Evolutionary conservation across 176 grass and related monocot genomes (phyloP).

Genomic region (Triticum monococcum): DNA sequence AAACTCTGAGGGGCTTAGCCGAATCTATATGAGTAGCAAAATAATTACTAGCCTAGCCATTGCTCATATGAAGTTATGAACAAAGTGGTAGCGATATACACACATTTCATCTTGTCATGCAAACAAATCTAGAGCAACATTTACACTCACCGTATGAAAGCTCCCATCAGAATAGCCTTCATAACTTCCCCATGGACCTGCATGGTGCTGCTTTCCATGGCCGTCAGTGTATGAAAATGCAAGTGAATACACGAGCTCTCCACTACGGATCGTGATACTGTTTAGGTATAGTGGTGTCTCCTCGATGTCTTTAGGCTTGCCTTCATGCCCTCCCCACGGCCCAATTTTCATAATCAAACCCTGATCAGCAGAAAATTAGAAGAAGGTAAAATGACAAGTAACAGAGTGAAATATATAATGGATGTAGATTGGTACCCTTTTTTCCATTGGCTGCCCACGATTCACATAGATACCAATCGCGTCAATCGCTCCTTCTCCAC

Average conservation of each 20-base stretch:
- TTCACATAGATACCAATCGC: too few species aligned
- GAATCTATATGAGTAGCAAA: neutral
- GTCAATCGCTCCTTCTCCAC: too few species aligned
- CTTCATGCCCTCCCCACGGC: neutral
- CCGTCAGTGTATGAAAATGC: neutral
- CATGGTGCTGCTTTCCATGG: neutral
- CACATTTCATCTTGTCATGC: too few species aligned
- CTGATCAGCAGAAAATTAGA: too few species aligned
- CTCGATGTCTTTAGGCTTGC: neutral
- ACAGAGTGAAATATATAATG: too few species aligned
- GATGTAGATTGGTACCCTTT: too few species aligned
- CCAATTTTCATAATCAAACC: neutral
- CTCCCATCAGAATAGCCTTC: neutral
- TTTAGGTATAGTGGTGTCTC: neutral
- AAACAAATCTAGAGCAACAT: too few species aligned
- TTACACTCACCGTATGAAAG: neutral
- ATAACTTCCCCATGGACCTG: neutral
- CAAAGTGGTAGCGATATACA: too few species aligned
- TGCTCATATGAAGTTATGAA: too few species aligned
- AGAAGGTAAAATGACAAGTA: too few species aligned
- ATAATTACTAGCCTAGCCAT: neutral
- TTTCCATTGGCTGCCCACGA: too few species aligned
- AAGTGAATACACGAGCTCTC: neutral
- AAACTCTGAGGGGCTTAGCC: neutral
- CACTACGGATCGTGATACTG: neutral